Evolutionary conservation across 2,329 filamentous ascomycete genomes (phyloP).

Genomic region (Lasiodiplodia theobromae): DNA sequence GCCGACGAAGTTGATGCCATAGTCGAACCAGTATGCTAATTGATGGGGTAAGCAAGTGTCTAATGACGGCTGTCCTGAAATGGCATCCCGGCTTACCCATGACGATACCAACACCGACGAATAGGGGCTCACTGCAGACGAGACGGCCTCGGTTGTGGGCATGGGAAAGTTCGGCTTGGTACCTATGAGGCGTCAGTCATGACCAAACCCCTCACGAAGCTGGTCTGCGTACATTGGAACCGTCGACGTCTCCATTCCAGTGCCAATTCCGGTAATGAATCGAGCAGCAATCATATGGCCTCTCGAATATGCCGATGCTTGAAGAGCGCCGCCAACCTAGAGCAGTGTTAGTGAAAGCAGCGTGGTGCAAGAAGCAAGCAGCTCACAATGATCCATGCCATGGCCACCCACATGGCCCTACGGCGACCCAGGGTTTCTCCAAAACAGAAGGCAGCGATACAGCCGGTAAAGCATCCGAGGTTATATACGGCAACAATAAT

Average conservation of each 20-base stretch:
- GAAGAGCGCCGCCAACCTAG: conserved; percentile 25
- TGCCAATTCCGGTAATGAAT: conserved; percentile 61
- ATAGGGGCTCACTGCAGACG: conserved; percentile 61
- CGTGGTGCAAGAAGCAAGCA: no score
- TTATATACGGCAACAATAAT: conserved; percentile 60
- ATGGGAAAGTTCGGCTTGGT: conserved; percentile 60
- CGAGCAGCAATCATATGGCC: conserved; percentile 60
- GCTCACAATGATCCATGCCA: conserved; percentile 29
- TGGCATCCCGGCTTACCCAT: conserved; percentile 36
- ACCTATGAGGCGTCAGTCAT: conserved; percentile 34
- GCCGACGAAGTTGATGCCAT: conserved; percentile 52
- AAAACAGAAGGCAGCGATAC: conserved; percentile 46
- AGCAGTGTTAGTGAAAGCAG: neutral
- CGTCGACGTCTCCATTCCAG: conserved; percentile 62
- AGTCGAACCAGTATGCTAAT: conserved; percentile 60
- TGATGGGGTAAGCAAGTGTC: conserved; percentile 29
- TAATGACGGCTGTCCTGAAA: neutral
- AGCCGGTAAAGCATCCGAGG: conserved; percentile 53
- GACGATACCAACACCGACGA: conserved; percentile 58
- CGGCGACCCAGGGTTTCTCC: conserved; percentile 53
- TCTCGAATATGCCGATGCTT: conserved; percentile 23
- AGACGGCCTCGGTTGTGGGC: conserved; percentile 65
- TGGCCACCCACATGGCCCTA: conserved; percentile 44
- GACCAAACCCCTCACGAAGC: no score
- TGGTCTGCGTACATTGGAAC: conserved; percentile 50